phyloP scores from a whole-genome alignment of 371 early-diverging fungal genomes.

The Pancytospora philotis region DNA sequence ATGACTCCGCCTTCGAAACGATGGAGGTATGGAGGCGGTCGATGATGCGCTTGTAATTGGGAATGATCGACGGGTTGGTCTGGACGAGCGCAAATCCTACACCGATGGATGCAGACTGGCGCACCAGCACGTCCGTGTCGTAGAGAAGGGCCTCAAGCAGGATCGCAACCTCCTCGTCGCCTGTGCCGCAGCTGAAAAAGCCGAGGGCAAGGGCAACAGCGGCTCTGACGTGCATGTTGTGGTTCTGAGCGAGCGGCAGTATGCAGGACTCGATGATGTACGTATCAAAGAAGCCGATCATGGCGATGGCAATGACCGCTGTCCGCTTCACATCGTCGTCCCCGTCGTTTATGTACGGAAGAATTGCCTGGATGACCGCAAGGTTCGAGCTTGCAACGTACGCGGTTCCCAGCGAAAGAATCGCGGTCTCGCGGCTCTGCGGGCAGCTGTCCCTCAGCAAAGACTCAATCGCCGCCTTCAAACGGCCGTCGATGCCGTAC shows the following conservation, averaged over 20 bases:
- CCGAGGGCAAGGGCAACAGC: constrained; percentile 90
- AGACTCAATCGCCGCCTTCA: no score
- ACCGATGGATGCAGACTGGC: constrained; percentile 91
- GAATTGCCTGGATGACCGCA: constrained; percentile 69
- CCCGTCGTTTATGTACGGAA: constrained; percentile 86
- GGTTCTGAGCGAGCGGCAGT: constrained; percentile 85
- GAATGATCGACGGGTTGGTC: constrained; percentile 70
- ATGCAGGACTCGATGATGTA: constrained; percentile 85
- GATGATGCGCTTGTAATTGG: constrained; percentile 64
- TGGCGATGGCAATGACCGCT: constrained; percentile 87
- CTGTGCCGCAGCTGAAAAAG: constrained; percentile 88
- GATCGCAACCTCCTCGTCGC: constrained; percentile 68
- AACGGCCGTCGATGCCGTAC: no score
- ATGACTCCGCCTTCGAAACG: constrained; percentile 77
- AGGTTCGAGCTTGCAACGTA: constrained; percentile 91
- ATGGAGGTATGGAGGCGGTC: constrained; percentile 76
- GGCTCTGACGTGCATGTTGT: constrained; percentile 90
- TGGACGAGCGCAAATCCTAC: constrained; percentile 90
- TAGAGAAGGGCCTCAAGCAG: constrained; percentile 91
- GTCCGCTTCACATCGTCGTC: constrained; percentile 94
- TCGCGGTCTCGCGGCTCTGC: constrained; percentile 73
- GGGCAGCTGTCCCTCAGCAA: no score
- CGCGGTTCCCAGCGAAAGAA: constrained; percentile 84
- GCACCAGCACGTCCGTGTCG: constrained; percentile 87
- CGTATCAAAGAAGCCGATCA: constrained; percentile 74